Evolutionary conservation across 163 green algal genomes (phyloP).

Genomic region (Chlamydomonas reinhardtii): DNA sequence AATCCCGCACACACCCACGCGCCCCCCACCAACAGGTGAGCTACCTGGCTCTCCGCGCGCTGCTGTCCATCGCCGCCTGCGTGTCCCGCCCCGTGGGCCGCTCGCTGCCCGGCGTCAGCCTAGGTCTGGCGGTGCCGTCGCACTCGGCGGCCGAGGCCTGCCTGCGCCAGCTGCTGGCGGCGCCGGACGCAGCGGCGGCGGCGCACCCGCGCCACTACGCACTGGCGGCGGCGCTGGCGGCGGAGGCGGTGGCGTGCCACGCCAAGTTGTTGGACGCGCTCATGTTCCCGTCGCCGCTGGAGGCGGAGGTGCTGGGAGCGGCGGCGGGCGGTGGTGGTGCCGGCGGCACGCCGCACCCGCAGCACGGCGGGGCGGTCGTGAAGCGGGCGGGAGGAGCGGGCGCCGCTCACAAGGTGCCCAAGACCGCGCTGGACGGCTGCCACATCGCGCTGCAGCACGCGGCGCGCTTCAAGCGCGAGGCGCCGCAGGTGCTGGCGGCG

Average conservation of each 20-base stretch:
- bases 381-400: not conserved
- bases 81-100: slow-evolving; percentile 30
- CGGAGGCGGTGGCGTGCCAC: slow-evolving; percentile 44
- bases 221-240: slow-evolving; percentile 53
- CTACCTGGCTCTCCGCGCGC: slow-evolving; percentile 50
- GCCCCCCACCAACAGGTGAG: slow-evolving; percentile 6
- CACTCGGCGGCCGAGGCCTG: slow-evolving; percentile 22
- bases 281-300: slow-evolving; percentile 56
- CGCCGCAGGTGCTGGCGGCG: slow-evolving; percentile 51
- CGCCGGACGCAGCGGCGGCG: slow-evolving; percentile 12
- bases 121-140: slow-evolving; percentile 1
- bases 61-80: slow-evolving; percentile 39
- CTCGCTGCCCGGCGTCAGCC: slow-evolving; percentile 12
- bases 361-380: too few relatives aligned
- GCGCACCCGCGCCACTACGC: slow-evolving; percentile 25
- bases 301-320: slow-evolving; percentile 23
- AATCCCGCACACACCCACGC: too few relatives aligned
- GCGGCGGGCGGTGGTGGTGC: not conserved
- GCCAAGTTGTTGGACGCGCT: slow-evolving; percentile 57
- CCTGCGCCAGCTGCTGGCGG: slow-evolving; percentile 30
- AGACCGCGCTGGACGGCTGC: slow-evolving; percentile 40
- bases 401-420: not conserved
- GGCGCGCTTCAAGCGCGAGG: slow-evolving; percentile 16
- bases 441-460: slow-evolving; percentile 6
- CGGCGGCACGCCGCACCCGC: not conserved